Conservation (phyloP, 2,329 filamentous ascomycete species). For the Fusarium nematophilum region DNA sequence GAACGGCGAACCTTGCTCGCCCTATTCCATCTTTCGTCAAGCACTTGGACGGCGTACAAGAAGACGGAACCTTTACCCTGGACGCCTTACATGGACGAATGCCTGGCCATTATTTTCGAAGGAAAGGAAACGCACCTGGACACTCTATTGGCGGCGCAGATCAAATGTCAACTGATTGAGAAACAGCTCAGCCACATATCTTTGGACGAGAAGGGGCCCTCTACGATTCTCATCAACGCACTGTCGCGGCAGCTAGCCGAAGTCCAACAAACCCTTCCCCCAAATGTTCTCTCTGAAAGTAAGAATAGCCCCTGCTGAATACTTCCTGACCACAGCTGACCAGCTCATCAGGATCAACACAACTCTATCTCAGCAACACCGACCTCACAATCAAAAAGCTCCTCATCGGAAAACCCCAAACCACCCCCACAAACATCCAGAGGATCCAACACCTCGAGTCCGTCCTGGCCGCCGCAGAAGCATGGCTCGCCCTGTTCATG, state of each 20-base stretch:
- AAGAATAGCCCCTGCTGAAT: background rate
- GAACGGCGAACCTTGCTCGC: constrained; percentile 27
- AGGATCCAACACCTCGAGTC: constrained; percentile 26
- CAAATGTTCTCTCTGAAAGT: constrained; percentile 2
- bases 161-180: constrained; percentile 25
- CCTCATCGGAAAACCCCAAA: background rate
- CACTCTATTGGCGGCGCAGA: constrained; percentile 8
- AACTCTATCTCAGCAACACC: constrained; percentile 8
- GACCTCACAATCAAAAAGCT: constrained; percentile 26
- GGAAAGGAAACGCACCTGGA: constrained; percentile 17
- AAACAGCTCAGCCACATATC: constrained; percentile 10
- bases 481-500: constrained; percentile 8
- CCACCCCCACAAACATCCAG: background rate
- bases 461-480: constrained; percentile 3
- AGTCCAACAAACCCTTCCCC: background rate
- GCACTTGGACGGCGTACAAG: constrained; percentile 49
- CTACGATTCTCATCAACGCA: constrained; percentile 2
- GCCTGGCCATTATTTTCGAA: constrained; percentile 54
- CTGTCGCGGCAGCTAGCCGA: constrained; percentile 14
- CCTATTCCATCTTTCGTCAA: constrained; percentile 43
- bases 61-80: constrained; percentile 55
- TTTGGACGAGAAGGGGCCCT: background rate
- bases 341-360: background rate
- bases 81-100: constrained; percentile 67
- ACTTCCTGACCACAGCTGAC: background rate